A percentile compares a stretch with the other conserved stretches of the same genome.
Evolutionary conservation across 2,329 filamentous ascomycete species (phyloP).

Genomic region (Aspergillus quadrilineatus): DNA sequence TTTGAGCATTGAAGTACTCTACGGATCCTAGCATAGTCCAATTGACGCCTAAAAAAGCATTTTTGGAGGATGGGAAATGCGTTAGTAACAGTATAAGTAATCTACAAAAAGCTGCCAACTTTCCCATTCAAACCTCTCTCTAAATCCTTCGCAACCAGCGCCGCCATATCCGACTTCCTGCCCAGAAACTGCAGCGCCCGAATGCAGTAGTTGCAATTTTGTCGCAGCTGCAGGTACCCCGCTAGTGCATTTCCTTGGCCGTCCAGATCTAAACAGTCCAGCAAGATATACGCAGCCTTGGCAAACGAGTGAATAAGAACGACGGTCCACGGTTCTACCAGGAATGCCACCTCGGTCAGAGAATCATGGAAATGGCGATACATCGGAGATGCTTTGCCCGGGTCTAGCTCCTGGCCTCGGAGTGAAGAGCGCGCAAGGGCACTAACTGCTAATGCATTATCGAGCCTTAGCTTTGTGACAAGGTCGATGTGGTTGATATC

Average conservation of each 20-base stretch:
- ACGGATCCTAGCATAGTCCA: no score
- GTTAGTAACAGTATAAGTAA: not conserved
- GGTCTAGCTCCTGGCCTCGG: not conserved
- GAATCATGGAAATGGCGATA: constrained; percentile 3
- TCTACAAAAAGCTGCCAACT: not conserved
- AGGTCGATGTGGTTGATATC: not conserved
- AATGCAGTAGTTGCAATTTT: constrained; percentile 8
- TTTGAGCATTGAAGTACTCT: no score
- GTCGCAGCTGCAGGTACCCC: not conserved
- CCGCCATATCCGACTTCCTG: constrained; percentile 5
- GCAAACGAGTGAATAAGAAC: constrained; percentile 3
- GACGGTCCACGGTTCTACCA: constrained; percentile 6
- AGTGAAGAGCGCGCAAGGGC: constrained; percentile 1
- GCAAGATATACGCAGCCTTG: constrained; percentile 5
- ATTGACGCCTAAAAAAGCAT: no score
- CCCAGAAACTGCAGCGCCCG: constrained; percentile 4
- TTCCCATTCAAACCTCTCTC: not conserved
- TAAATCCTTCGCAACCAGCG: not conserved
- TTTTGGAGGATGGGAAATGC: no score
- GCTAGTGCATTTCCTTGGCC: no score
- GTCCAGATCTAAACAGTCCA: not conserved
- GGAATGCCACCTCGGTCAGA: constrained; percentile 5
- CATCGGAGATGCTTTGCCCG: not conserved
- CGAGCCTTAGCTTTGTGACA: not conserved
- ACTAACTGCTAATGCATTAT: not conserved